Evolutionary conservation across 2,329 filamentous ascomycete genomes (phyloP), one percentile per base, ranked within the genome.

Genomic region (Fusarium sp.): DNA sequence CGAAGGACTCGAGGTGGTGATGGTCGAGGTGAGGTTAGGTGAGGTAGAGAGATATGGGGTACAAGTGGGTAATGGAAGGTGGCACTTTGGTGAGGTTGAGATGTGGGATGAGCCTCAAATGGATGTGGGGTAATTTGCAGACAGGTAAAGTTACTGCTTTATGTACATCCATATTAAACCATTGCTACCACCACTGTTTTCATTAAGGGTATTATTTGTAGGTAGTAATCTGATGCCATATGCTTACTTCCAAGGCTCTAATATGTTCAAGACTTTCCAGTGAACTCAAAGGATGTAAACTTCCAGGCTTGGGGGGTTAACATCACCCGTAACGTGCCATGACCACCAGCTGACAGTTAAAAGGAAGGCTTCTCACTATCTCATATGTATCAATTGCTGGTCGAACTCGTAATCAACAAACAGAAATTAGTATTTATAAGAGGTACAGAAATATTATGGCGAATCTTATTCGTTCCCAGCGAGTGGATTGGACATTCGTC

Each of bases 401-500:
- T 13, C n/a, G 13, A 25, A 10, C 7, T 18, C 37, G 5, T 26
- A 2, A 26, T 51, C n/a, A 23, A 23, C 7, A 8, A 34, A 16
- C 4, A 26, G 31, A 26, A 19, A 16, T 7, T 23, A 51, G 21
- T 23, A 25, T 50, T 25, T 39, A 16, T n/a, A 26, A 16, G 4
- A 13, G 8, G 12, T 25, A 37, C 14, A 42, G 18, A 51, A 9
- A 37, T 41, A 31, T 53, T 44, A 23, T 51, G 54, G 37, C 52
- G 51, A 65, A 45, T 61, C 45, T 68, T 56, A 31, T 57, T 72
- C 46, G 66, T 54, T 71, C 70, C 65, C 62, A 75, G 62, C 65
- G 71, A 75, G 62, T 62, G 56, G 70, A 70, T 67, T 39, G 18
- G 65, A 68, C 58, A 43, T 74, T 59, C 61, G 58, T 70, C 67